Evolutionary conservation across 1,284 basidiomycete species (phyloP), one percentile per base, ranked within the genome.

Genomic region (Leccinum angustisporum): DNA sequence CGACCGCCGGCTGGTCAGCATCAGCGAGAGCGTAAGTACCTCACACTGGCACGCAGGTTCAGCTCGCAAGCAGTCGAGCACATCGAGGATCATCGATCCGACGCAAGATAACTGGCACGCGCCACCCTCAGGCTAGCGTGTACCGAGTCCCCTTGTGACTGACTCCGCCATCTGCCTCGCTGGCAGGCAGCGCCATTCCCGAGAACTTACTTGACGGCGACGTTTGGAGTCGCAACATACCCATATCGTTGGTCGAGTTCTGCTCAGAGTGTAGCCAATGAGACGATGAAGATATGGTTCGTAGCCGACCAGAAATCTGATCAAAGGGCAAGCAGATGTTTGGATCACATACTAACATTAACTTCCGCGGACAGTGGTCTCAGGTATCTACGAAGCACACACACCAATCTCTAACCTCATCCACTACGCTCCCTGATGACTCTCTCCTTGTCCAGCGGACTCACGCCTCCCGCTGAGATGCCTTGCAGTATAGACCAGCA

Each of bases 401-500:
- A 6, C 9, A 21, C 36, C 58, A 14, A 8, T 58, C 14, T 10
- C 25, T 8, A 27, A 16, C 1, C 4, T 7, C 50, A 30, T 54
- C 48, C 33, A 34, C 46, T 7, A 21, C 56, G n/a, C 16, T 46
- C 0, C 56, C 68, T 11, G 59, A 38, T 13, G 60, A 58, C 6
- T 30, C 50, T 58, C 60, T 51, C 5, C 57, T 6, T 68, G 60
- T 3, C 18, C 16, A 4, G 8, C 21, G 5, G 60, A 4, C 13
- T 16, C n/a, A 11, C 31, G 51, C 53, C 25, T 62, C 5, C 2
- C 40, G 33, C 7, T 36, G 53, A 67, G 5, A 21, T 61, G 21
- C 13, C 33, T 40, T 8, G 16, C 61, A 21, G 38, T 38, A 36
- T 61, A 63, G 8, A 50, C 31, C 25, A 64, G 16, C 27, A 64